Percentiles rank a stretch among this genome's conserved stretches.
Conservation (phyloP, 768 basidiomycete species). For the Tremella fuciformis region DNA sequence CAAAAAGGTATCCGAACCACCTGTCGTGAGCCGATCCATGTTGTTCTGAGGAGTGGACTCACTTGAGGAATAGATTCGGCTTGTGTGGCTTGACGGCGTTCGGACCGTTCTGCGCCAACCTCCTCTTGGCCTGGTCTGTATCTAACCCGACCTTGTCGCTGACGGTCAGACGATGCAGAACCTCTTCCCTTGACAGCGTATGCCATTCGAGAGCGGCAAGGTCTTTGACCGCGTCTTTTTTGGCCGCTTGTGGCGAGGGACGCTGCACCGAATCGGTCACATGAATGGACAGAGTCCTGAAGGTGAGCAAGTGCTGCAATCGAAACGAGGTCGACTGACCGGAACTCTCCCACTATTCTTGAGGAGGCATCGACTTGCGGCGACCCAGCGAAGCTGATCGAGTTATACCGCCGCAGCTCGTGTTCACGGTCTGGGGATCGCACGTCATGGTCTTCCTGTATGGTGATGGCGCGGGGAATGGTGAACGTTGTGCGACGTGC, state of each 20-base stretch:
- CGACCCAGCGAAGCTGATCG: slow-evolving; percentile 30
- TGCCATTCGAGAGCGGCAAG: slow-evolving; percentile 58
- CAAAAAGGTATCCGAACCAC: slow-evolving; percentile 59
- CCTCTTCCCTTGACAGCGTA: slow-evolving; percentile 54
- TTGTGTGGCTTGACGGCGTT: slow-evolving; percentile 59
- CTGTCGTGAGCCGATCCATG: slow-evolving; percentile 22
- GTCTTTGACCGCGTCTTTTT: slow-evolving; percentile 42
- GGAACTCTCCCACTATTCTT: slow-evolving; percentile 46
- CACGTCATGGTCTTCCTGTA: slow-evolving; percentile 18
- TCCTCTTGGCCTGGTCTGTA: slow-evolving; percentile 56
- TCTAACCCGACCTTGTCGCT: slow-evolving; percentile 59
- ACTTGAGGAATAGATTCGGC: slow-evolving; percentile 57
- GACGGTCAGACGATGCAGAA: slow-evolving; percentile 56
- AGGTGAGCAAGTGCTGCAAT: neutral
- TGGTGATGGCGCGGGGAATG: slow-evolving; percentile 27
- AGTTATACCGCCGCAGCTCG: slow-evolving; percentile 28
- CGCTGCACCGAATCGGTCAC: slow-evolving; percentile 45
- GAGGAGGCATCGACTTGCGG: slow-evolving; percentile 23
- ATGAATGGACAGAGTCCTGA: slow-evolving; percentile 57
- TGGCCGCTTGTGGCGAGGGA: slow-evolving; percentile 6
- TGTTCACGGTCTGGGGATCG: slow-evolving; percentile 9
- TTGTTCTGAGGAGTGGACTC: slow-evolving; percentile 8
- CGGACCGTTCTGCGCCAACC: slow-evolving; percentile 56
- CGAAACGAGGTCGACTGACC: slow-evolving; percentile 20
- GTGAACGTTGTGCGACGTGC: slow-evolving; percentile 7